Evolutionary conservation across 768 basidiomycete species (phyloP).

Genomic region (Calocera cornea): DNA sequence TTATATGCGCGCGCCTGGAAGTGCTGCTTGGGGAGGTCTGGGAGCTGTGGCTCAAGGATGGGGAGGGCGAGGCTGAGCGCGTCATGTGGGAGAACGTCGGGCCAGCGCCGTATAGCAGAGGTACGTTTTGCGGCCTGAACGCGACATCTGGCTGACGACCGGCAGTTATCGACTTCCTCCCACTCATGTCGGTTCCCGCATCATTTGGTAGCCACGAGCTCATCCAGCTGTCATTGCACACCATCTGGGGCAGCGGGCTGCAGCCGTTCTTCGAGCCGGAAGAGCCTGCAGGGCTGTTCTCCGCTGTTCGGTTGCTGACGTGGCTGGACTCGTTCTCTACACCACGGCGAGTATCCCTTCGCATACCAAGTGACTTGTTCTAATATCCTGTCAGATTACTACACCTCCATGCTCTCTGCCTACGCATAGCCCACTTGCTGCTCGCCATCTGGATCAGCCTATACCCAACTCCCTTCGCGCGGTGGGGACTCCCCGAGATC

Average conservation of each 20-base stretch:
- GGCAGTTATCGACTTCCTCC: background rate
- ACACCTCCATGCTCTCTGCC: background rate
- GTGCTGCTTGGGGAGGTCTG: background rate
- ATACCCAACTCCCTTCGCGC: background rate
- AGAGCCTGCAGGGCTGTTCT: background rate
- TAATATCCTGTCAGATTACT: background rate
- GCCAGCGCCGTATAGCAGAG: background rate
- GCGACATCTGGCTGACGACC: background rate
- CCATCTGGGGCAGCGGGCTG: background rate
- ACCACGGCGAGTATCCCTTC: background rate
- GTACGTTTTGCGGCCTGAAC: background rate
- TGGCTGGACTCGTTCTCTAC: background rate
- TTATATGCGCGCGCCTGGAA: background rate
- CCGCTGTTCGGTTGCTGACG: background rate
- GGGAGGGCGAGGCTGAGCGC: background rate
- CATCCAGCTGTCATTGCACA: background rate
- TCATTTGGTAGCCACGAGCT: background rate
- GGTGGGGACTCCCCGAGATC: background rate
- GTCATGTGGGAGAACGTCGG: background rate
- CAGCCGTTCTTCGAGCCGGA: background rate
- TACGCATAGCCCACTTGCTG: background rate
- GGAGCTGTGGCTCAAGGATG: background rate
- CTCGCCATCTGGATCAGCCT: background rate
- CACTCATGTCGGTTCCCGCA: background rate
- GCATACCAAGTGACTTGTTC: background rate